Base-by-base conservation (phyloP, 2,329 filamentous ascomycete genomes). In the Drechmeria coniospora region DNA sequence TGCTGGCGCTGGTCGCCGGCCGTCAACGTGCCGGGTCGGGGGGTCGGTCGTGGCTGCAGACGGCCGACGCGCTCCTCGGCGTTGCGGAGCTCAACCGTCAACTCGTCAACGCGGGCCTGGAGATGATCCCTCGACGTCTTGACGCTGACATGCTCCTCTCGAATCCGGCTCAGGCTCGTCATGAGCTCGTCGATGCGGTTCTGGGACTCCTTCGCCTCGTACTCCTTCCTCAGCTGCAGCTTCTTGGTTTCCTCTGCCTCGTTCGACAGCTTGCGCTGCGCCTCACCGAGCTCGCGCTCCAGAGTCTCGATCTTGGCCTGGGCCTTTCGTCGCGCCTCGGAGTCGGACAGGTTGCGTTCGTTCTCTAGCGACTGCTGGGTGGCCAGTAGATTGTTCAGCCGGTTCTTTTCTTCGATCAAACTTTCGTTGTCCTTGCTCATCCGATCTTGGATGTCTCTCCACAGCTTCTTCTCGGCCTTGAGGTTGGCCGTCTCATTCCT, bases 131-230 rank as follows among this genome's bases (percentile, higher is more conserved):
- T 74, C 25, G 74, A 80, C 1, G 87, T 93, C 61, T 92, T 93
- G 15, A 77, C 73, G 15, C 77, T 75, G 25, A 90, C 73, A 28
- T 92, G 68, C 41, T 94, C 84, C 50, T 95, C 86, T 24, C 87
- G 81, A 27, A 77, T 73, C 34, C 83, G 73, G 39, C 81, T 68
- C 22, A 94, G 61, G 42, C 73, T 87, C 18, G 75, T 64, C 36
- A 87, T 78, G 25, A 98, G 68, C 44, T 95, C 87, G 39, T 98
- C 87, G 34, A 95, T 90, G 28, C 86, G 74, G 52, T 84, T 90
- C 49, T 93, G 83, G 27, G 70, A 75, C 48, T 95, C 83, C 38
- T 83, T 78, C 23, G 78, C 71, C 35, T 98, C 90, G 36, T 81
- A 94, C 45, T 95, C 87, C 43, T 92, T 84, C 32, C 87, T 74